Conservation (phyloP, 2,329 filamentous ascomycete species). For the Xylaria sp. region DNA sequence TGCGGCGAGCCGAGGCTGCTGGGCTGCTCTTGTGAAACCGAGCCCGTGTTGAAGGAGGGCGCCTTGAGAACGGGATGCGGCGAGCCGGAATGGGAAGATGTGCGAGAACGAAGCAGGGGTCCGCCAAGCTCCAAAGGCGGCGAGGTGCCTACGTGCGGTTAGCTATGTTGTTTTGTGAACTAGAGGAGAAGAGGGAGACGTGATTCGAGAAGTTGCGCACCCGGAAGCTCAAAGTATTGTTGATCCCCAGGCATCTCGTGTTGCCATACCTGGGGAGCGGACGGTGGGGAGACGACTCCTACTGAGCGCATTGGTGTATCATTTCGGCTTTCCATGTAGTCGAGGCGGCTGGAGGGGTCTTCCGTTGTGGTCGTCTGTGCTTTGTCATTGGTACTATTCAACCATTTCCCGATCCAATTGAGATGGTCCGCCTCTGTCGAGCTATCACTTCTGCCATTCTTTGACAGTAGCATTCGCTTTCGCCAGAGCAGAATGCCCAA, state of each 20-base stretch:
- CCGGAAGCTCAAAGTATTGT: constrained; percentile 19
- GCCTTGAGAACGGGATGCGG: constrained; percentile 42
- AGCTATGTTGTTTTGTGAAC: constrained; percentile 6
- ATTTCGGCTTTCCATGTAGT: constrained; percentile 54
- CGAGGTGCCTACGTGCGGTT: constrained; percentile 24
- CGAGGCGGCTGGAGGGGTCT: constrained; percentile 52
- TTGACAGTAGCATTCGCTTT: constrained; percentile 58
- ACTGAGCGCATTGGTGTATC: constrained; percentile 39
- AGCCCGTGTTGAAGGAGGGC: constrained; percentile 45
- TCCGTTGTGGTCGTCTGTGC: constrained; percentile 59
- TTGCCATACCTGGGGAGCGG: constrained; percentile 24
- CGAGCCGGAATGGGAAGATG: constrained; percentile 35
- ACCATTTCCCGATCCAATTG: constrained; percentile 64
- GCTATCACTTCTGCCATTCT: constrained; percentile 53
- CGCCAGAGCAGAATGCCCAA: constrained; percentile 66
- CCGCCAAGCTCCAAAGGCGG: constrained; percentile 20
- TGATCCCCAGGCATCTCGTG: constrained; percentile 42
- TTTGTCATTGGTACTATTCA: constrained; percentile 58
- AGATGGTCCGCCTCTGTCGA: constrained; percentile 59
- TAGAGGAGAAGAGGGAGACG: background rate
- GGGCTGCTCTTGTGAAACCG: constrained; percentile 49
- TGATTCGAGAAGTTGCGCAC: constrained; percentile 22
- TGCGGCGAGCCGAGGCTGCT: constrained; percentile 45
- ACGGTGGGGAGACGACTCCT: background rate
- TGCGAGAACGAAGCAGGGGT: constrained; percentile 39